Percentiles rank a stretch among this genome's conserved stretches.
These are phyloP conservation scores for Eimeria necatrix DNA, from an alignment of 169 alveolate genomes.

Conservation along the genomic window DNA sequence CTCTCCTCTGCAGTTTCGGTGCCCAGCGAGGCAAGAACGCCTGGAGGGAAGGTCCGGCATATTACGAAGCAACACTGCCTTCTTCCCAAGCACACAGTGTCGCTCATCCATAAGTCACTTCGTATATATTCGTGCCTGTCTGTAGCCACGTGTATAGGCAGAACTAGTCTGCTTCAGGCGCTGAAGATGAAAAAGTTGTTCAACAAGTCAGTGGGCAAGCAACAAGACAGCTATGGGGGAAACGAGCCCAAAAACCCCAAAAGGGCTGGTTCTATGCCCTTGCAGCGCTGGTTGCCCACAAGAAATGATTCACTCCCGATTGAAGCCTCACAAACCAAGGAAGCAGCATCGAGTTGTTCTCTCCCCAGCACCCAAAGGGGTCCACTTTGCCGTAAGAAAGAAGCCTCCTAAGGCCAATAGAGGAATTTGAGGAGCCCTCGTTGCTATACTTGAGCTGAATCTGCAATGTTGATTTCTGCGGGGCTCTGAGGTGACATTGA, in stretches of 20 bases:
- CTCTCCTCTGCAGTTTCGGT: neutral
- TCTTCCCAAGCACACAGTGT: too few relatives aligned
- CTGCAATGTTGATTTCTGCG: too few relatives aligned
- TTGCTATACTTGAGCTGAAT: too few relatives aligned
- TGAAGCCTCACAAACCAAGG: constrained; percentile 9
- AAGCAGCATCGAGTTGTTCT: constrained; percentile 6
- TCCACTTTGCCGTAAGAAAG: constrained; percentile 45
- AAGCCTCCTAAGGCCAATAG: too few relatives aligned
- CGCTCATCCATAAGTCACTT: too few relatives aligned
- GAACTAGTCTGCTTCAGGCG: neutral
- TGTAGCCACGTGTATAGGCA: neutral
- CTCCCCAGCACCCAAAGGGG: constrained; percentile 73
- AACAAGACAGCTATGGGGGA: neutral
- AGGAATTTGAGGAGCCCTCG: too few relatives aligned
- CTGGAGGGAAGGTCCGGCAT: too few relatives aligned
- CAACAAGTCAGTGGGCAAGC: constrained; percentile 32
- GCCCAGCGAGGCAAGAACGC: neutral
- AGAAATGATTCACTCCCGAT: neutral
- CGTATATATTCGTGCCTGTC: too few relatives aligned
- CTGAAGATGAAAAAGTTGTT: constrained; percentile 55
- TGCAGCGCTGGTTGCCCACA: constrained; percentile 35
- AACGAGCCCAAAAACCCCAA: neutral
- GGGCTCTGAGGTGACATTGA: too few relatives aligned
- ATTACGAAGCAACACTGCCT: too few relatives aligned
- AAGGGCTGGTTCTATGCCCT: constrained; percentile 59